Evolutionary conservation across 1,139 yeast genomes (phyloP).

Genomic region (Zygosaccharomyces pseudobailii): DNA sequence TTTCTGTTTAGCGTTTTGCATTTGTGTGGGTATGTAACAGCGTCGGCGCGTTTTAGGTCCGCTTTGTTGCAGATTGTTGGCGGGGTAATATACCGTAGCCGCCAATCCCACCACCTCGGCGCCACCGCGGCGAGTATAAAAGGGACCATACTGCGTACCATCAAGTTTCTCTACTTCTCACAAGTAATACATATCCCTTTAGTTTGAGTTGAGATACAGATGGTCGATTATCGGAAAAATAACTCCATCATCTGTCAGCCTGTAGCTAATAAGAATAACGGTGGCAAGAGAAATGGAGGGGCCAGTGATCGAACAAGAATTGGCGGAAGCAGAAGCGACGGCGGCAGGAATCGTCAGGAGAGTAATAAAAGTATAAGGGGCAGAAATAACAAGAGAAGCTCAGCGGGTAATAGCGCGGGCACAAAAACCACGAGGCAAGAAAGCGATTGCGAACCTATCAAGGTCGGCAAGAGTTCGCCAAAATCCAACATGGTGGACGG

Average conservation of each 20-base stretch:
- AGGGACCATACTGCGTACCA: neutral
- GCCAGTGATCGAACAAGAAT: neutral
- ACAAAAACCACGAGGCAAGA: neutral
- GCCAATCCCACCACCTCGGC: neutral
- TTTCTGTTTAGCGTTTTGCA: neutral
- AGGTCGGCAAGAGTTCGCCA: neutral
- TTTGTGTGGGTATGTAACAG: neutral
- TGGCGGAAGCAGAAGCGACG: conserved; percentile 1
- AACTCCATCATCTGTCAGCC: neutral
- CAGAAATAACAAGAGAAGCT: neutral
- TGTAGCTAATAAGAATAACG: neutral
- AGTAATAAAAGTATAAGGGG: neutral
- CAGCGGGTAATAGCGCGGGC: neutral
- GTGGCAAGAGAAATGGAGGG: neutral
- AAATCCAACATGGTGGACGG: conserved; percentile 2
- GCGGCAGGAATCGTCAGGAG: neutral
- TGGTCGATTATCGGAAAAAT: neutral
- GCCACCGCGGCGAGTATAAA: conserved; percentile 1
- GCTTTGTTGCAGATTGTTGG: neutral
- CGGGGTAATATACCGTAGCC: conserved; percentile 1
- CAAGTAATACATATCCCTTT: no score
- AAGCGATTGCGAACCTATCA: neutral
- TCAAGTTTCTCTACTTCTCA: neutral
- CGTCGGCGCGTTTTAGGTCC: neutral
- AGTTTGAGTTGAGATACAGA: neutral